These are phyloP conservation scores for Aspergillus tanneri DNA, from an alignment of 2,329 filamentous ascomycete genomes.

Conservation along the genomic window DNA sequence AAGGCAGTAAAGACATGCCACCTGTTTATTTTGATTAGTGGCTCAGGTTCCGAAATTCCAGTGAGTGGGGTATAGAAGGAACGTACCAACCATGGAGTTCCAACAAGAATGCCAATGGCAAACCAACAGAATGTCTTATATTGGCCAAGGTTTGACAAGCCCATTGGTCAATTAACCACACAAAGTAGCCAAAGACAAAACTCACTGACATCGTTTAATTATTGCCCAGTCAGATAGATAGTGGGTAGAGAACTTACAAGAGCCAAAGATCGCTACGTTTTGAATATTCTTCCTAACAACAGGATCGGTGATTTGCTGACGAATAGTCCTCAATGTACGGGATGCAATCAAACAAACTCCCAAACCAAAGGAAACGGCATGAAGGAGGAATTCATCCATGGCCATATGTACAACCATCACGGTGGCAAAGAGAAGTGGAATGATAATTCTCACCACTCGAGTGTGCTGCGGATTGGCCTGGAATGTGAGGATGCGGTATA, in stretches of 20 bases:
- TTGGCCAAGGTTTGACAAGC: slow-evolving; percentile 32
- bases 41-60: neutral
- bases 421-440: slow-evolving; percentile 23
- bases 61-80: neutral
- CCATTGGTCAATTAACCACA: slow-evolving; percentile 44
- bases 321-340: slow-evolving; percentile 32
- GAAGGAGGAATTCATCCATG: slow-evolving; percentile 46
- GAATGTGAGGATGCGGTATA: slow-evolving; percentile 44
- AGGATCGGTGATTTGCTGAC: slow-evolving; percentile 32
- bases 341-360: slow-evolving; percentile 38
- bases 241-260: slow-evolving; percentile 18
- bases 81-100: slow-evolving; percentile 47
- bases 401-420: slow-evolving; percentile 47
- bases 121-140: slow-evolving; percentile 30
- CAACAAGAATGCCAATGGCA: slow-evolving; percentile 41
- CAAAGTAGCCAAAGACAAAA: slow-evolving; percentile 40
- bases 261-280: slow-evolving; percentile 23
- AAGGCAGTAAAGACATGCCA: slow-evolving; percentile 47
- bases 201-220: slow-evolving; percentile 23
- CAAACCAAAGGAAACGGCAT: slow-evolving; percentile 39
- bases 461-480: slow-evolving; percentile 26
- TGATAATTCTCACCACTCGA: slow-evolving; percentile 20
- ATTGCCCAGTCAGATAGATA: neutral
- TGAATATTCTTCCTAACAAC: slow-evolving; percentile 20
- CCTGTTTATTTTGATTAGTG: slow-evolving; percentile 26